Conservation (phyloP, 2,329 filamentous ascomycete species). For the Talaromyces pinophilus region DNA sequence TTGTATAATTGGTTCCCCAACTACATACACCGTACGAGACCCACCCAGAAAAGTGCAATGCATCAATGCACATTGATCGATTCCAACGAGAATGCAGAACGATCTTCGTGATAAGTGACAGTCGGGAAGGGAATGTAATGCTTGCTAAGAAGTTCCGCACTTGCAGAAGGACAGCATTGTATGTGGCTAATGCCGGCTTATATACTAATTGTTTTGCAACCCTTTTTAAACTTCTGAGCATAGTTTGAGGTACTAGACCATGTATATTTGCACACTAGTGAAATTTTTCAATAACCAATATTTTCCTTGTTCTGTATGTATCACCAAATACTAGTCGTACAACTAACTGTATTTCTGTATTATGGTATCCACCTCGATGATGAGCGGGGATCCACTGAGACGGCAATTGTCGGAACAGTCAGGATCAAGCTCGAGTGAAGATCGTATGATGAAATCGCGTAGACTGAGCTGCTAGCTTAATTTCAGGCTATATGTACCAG, state of each 20-base stretch:
- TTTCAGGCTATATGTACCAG: neutral
- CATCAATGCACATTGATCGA: too few species aligned
- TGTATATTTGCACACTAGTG: neutral
- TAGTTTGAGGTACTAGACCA: neutral
- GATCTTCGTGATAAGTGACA: neutral
- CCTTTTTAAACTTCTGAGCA: neutral
- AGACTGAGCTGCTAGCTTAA: too few species aligned
- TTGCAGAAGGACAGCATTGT: neutral
- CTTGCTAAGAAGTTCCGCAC: neutral
- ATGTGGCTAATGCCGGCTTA: neutral
- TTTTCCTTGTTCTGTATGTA: neutral
- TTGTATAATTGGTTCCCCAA: too few species aligned
- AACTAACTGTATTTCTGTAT: neutral
- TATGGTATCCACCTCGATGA: neutral
- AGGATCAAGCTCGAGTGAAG: neutral
- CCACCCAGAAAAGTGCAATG: too few species aligned
- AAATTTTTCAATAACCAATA: neutral
- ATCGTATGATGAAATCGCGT: neutral
- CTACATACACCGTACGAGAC: too few species aligned
- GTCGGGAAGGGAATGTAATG: neutral
- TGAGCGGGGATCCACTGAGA: neutral
- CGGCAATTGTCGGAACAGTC: conserved; percentile 3
- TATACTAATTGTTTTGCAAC: neutral
- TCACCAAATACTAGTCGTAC: neutral
- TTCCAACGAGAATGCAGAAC: too few species aligned